Base-by-base conservation (phyloP, 1,284 basidiomycete species). In the Boletus semigastroideus region DNA sequence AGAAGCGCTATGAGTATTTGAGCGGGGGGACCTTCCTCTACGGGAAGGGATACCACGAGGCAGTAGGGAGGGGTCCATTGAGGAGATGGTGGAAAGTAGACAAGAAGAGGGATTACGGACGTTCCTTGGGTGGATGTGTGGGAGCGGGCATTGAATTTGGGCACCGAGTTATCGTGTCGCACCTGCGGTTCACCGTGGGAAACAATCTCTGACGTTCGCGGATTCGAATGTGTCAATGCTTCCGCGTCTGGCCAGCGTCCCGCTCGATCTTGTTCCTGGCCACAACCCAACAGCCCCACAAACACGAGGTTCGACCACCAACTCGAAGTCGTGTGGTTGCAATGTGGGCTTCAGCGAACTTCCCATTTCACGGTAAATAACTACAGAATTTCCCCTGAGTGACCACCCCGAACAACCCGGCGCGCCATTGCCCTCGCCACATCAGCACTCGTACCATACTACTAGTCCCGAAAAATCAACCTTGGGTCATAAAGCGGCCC, bases 101-200 rank as follows among this genome's bases (percentile, higher is more conserved):
- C 50, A 49, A 51, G 60, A 42, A 41, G 42, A 12, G 48, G 51
- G 43, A 30, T 52, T 51, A 46, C 52, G 2, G 19, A n/a, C 34
- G 55, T 57, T 48, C 51, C 61, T 66, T 56, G 53, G 48, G 59
- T 65, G 69, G 56, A 69, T 68, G 64, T 69, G 70, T 59, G 71
- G 70, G 60, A 72, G 67, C 57, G 69, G 68, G 65, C 70, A 71
- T 65, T 69, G 62, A 61, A 73, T 59, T 69, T 74, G 69, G 42
- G 67, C 71, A 72, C 58, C 71, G 59, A 59, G 68, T 69, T 62
- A 72, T 72, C 59, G 68, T 72, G 67, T 68, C 61, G 64, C 64
- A 56, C 59, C 59, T 55, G 50, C 38, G 33, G 66, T 71, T 68
- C 68, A 2, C 46, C 69, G 66, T 68, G 66, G 48, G 66, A 68